These are phyloP conservation scores for Pholiota microspora DNA, from an alignment of 768 basidiomycete genomes.

Conservation along the genomic window DNA sequence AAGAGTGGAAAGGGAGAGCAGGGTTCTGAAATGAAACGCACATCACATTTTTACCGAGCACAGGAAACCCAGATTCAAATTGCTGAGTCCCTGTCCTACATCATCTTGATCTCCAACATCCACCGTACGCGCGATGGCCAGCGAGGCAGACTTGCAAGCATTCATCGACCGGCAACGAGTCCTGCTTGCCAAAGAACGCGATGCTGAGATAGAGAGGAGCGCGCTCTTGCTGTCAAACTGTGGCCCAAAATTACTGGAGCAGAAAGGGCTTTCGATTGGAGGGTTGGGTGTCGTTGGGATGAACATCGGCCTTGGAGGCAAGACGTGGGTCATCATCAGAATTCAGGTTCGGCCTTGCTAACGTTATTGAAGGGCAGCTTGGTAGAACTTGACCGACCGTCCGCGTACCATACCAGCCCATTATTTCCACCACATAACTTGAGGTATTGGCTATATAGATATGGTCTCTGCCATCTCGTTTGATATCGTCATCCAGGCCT, in stretches of 20 bases:
- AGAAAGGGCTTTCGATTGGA: conserved; percentile 78
- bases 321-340: conserved; percentile 55
- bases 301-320: conserved; percentile 88
- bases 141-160: conserved; percentile 36
- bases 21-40: not conserved
- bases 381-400: conserved; percentile 81
- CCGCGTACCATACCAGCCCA: conserved; percentile 70
- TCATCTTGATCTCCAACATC: not conserved
- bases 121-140: conserved; percentile 23
- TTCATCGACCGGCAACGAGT: conserved; percentile 70
- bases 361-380: conserved; percentile 53
- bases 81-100: not conserved
- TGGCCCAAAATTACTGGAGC: conserved; percentile 81
- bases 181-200: conserved; percentile 70
- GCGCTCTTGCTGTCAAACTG: conserved; percentile 81
- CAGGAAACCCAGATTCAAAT: not conserved
- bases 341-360: conserved; percentile 15
- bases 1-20: not conserved
- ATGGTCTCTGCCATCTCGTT: conserved; percentile 7
- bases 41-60: not conserved
- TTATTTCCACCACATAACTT: conserved; percentile 86
- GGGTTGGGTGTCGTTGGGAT: conserved; percentile 70
- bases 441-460: conserved; percentile 40
- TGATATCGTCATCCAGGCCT: conserved; percentile 43
- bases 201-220: conserved; percentile 81